Base-by-base conservation (phyloP, 257 asterid genomes). In the Striga asiatica region DNA sequence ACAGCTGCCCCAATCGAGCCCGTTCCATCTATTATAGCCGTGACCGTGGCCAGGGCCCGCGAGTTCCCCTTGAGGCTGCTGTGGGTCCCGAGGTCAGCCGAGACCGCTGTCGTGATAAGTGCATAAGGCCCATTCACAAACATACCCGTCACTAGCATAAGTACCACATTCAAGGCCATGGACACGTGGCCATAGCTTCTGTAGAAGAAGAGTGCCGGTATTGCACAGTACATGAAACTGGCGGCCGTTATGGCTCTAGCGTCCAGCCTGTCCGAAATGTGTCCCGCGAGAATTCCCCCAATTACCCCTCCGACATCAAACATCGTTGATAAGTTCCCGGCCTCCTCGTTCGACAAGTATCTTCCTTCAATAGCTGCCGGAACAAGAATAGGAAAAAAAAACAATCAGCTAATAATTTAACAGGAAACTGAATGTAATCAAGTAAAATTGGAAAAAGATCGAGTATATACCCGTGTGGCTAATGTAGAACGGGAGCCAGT, bases 1-100 rank as follows among this genome's bases (percentile, higher is more conserved):
- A 92, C 43, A 9, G 99, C 99, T 12, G 99, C 99, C 17, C 99
- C 99, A 3, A 92, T 81, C 1, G 99, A 92, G 20, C 99, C 99
- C 0, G 99, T 92, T 32, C 97, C 99, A 21, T 92, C 99, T 1
- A 92, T 92, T 57, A 88, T 92, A 4, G 97, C 97, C 0, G 97
- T 88, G 0, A 92, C 99, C 0, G 97, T 92, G 56, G 97, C 99
- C 7, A 92, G 60, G 4, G 97, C 99, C 50, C 91, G 55, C 1
- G 97, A 63, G 53, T 85, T 88, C 47, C 91, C 97, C 72, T 66
- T 92, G 73, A 92, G 49, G n/a, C 94, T 84, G 68, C 89, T 77
- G 59, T 92, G 99, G 32, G 97, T 88, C 56, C 99, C 99, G 57
- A 92, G 75, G 67, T 92, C 99, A 13, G 99, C 82, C 21, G 99